Evolutionary conservation across 805 yeast species (phyloP), one percentile per base, ranked within the genome.

Genomic region (Kregervanrija fluxuum): DNA sequence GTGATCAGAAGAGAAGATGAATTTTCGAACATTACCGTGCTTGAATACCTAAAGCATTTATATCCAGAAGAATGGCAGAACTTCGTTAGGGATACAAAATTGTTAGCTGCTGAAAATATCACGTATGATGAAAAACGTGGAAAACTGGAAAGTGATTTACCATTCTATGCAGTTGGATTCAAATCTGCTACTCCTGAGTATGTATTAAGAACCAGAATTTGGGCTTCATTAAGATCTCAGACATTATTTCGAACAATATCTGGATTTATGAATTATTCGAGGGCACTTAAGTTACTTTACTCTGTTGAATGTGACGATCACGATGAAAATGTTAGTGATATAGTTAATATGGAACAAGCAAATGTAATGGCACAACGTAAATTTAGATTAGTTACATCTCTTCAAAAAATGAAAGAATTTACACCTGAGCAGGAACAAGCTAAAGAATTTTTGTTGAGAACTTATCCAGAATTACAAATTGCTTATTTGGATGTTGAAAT

Each of bases 201-300:
- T 54, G 73, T 79, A 5, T 57, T 82, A 47, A 68, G 93, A 58
- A 86, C 95, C 0, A 68, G 95, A 54, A 73, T 87, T 2, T 87
- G 96, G 96, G 85, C 95, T 0, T 85, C 95, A 0, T 65, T 84
- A 45, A 71, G 95, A 54, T 75, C 85, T 2, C 96, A 87, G 56
- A 87, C 95, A 0, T 67, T 87, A 40, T 88, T 81, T 55, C 70
- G 95, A 38, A 87, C 96, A 0, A 72, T 86, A 3, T 77, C 89
- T 2, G 95, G 96, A 0, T 87, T 88, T 57, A 78, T 77, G 76
- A 86, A 87, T 57, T 87, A 87, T 56, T 69, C 79, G 5, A 70
- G 75, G 28, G 95, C 95, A 0, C 69, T 88, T 17, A 81, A 80
- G 48, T 65, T 86, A 14, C 66, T 88, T 3, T 77, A 78, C 56